Evolutionary conservation across 2,329 filamentous ascomycete genomes (phyloP).

Genomic region (Chaetomiaceae sp.): DNA sequence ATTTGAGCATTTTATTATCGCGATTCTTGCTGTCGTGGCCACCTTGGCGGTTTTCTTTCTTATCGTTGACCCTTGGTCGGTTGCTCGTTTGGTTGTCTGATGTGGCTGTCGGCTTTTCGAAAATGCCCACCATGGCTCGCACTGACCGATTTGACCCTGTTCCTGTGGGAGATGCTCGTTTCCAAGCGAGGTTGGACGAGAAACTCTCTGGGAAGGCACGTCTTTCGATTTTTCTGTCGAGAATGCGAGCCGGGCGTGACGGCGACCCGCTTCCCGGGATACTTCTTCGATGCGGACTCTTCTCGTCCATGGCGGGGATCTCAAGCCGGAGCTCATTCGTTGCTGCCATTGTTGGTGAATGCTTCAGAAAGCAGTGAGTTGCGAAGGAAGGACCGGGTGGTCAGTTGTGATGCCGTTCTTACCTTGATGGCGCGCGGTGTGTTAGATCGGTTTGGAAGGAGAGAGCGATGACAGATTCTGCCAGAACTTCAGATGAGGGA

Average conservation of each 20-base stretch:
- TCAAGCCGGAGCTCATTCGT: neutral
- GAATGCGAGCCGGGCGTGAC: constrained; percentile 13
- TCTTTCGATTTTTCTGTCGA: constrained; percentile 25
- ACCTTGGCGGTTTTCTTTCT: neutral
- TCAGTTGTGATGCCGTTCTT: neutral
- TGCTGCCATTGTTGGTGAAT: neutral
- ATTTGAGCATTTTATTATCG: neutral
- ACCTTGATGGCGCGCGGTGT: neutral
- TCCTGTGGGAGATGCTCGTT: neutral
- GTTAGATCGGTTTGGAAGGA: neutral
- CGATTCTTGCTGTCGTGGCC: neutral
- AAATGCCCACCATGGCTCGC: constrained; percentile 9
- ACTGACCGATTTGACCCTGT: constrained; percentile 8
- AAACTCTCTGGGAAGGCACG: constrained; percentile 30
- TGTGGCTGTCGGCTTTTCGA: neutral
- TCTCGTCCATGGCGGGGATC: neutral
- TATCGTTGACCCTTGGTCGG: neutral
- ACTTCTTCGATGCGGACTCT: neutral
- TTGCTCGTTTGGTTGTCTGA: neutral
- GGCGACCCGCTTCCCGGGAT: neutral
- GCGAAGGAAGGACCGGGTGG: neutral
- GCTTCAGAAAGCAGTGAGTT: too few species aligned
- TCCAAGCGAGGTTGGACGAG: constrained; percentile 29
- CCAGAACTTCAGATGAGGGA: neutral
- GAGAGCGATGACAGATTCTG: neutral